phyloP scores from a whole-genome alignment of 2,329 filamentous ascomycete species.

The Clarireedia homoeocarpa region DNA sequence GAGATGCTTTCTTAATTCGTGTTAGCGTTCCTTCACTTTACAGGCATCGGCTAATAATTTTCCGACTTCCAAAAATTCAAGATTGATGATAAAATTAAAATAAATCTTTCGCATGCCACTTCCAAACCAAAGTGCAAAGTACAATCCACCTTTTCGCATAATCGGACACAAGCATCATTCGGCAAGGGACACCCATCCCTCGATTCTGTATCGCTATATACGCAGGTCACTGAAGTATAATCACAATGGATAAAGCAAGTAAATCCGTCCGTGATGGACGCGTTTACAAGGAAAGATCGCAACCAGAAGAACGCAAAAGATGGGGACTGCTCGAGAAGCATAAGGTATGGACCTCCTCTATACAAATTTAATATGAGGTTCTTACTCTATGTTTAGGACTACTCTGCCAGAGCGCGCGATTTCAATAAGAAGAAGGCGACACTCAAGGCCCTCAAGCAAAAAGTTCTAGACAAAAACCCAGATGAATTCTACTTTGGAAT shows the following conservation, averaged over 20 bases:
- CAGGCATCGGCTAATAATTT: not conserved
- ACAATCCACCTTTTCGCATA: not conserved
- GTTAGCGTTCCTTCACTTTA: constrained; percentile 2
- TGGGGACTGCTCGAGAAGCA: constrained; percentile 94
- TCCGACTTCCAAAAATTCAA: constrained; percentile 1
- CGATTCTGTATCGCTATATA: too few species aligned
- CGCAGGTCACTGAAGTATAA: constrained; percentile 31
- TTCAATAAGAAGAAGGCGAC: constrained; percentile 57
- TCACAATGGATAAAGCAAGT: constrained; percentile 9
- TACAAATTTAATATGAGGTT: not conserved
- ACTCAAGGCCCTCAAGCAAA: constrained; percentile 51
- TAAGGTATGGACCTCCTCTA: constrained; percentile 49
- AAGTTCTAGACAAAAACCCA: constrained; percentile 58
- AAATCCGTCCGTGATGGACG: constrained; percentile 40
- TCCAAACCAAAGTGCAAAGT: too few species aligned
- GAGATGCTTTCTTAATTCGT: constrained; percentile 4
- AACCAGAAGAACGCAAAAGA: constrained; percentile 74
- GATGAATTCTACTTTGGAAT: constrained; percentile 70
- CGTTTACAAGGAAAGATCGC: constrained; percentile 83
- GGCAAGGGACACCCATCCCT: not conserved
- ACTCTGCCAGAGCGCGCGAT: constrained; percentile 56
- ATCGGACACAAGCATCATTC: not conserved
- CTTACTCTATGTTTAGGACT: constrained; percentile 41
- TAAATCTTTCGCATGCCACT: not conserved
- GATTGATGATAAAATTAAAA: not conserved